These are phyloP conservation scores for Neurospora sp. DNA, from an alignment of 495 filamentous ascomycete genomes.

Conservation along the genomic window DNA sequence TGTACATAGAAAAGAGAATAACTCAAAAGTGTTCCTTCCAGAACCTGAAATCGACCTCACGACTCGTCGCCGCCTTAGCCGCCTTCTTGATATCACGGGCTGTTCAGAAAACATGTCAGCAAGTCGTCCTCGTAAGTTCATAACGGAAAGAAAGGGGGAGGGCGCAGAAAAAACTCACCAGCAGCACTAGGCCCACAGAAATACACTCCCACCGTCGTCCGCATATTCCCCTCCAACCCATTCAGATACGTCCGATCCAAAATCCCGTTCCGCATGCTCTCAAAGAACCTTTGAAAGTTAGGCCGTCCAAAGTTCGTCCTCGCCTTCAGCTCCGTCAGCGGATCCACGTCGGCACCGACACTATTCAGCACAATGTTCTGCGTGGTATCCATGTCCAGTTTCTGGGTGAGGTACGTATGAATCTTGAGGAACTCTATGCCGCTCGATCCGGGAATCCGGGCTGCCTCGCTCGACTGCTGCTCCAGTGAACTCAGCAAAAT, in stretches of 20 bases:
- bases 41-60: conserved; percentile 87
- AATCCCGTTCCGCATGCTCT: conserved; percentile 80
- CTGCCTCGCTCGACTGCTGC: conserved; percentile 61
- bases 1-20: neutral
- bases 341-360: conserved; percentile 78
- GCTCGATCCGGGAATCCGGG: conserved; percentile 48
- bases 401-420: conserved; percentile 95
- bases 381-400: conserved; percentile 79
- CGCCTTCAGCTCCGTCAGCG: conserved; percentile 78
- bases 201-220: conserved; percentile 90
- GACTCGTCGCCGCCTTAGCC: conserved; percentile 54
- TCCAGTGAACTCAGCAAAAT: conserved; percentile 87
- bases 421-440: conserved; percentile 89
- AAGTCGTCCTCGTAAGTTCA: neutral
- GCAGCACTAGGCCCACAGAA: conserved; percentile 68
- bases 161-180: conserved; percentile 23
- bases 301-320: conserved; percentile 94
- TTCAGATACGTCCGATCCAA: conserved; percentile 72
- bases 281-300: conserved; percentile 76
- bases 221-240: conserved; percentile 61
- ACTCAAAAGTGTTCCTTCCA: conserved; percentile 87
- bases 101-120: conserved; percentile 30
- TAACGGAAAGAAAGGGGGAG: neutral
- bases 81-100: conserved; percentile 81
- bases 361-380: conserved; percentile 96